phyloP scores from a whole-genome alignment of 2,329 filamentous ascomycete species.

The Colletotrichum euphorbiae region DNA sequence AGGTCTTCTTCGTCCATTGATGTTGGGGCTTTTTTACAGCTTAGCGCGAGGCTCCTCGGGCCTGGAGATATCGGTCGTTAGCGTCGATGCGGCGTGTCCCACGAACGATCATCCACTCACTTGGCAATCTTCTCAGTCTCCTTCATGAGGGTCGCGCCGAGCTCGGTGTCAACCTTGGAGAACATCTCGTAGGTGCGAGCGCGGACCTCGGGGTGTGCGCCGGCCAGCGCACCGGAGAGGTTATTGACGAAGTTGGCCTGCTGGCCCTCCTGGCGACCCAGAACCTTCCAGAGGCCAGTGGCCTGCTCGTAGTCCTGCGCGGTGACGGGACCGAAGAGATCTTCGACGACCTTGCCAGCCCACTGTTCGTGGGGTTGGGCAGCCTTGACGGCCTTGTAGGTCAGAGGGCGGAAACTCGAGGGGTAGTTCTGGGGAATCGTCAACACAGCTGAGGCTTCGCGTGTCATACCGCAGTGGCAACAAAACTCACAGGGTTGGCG shows the following conservation, averaged over 20 bases:
- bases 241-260: slow-evolving; percentile 72
- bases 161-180: slow-evolving; percentile 62
- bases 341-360: slow-evolving; percentile 57
- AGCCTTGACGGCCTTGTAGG: slow-evolving; percentile 56
- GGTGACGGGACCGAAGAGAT: slow-evolving; percentile 57
- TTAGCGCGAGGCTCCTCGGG: slow-evolving; percentile 32
- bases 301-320: slow-evolving; percentile 64
- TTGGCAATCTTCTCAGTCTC: slow-evolving; percentile 61
- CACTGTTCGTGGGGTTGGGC: slow-evolving; percentile 60
- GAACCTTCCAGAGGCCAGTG: slow-evolving; percentile 60
- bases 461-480: too few relatives aligned
- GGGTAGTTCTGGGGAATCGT: slow-evolving; percentile 58
- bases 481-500: slow-evolving; percentile 56
- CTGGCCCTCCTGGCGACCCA: slow-evolving; percentile 63
- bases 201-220: slow-evolving; percentile 65
- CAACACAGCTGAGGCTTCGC: not conserved
- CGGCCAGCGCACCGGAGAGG: slow-evolving; percentile 66
- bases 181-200: slow-evolving; percentile 73
- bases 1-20: not conserved
- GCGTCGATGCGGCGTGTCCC: not conserved
- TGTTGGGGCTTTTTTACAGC: slow-evolving; percentile 13
- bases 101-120: slow-evolving; percentile 25
- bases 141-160: slow-evolving; percentile 64
- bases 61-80: slow-evolving; percentile 11
- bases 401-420: slow-evolving; percentile 57